Conservation (phyloP, 805 yeast species). For the Cyberlindnera samutprakarnensis region DNA sequence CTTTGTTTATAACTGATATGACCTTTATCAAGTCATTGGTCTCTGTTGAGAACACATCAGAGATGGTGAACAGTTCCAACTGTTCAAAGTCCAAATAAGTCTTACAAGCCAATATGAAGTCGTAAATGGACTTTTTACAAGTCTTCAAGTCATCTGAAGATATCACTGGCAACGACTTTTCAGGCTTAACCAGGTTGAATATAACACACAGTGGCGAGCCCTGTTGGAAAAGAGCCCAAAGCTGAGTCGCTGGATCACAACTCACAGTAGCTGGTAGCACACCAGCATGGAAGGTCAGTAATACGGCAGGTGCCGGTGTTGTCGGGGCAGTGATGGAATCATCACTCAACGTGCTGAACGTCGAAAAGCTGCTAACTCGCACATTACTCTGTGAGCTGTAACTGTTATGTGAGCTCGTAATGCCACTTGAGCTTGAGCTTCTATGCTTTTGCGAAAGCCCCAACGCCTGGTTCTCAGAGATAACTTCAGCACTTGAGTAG, state of each 20-base stretch:
- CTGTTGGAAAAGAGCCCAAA: constrained; percentile 83
- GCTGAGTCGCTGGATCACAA: constrained; percentile 88
- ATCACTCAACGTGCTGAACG: constrained; percentile 25
- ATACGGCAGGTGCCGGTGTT: constrained; percentile 18
- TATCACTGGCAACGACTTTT: constrained; percentile 51
- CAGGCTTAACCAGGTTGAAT: constrained; percentile 63
- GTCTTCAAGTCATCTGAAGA: constrained; percentile 75
- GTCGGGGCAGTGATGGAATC: constrained; percentile 22
- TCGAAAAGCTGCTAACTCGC: constrained; percentile 29
- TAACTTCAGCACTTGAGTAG: constrained; percentile 54
- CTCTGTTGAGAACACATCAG: constrained; percentile 79
- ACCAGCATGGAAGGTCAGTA: constrained; percentile 65
- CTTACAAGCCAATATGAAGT: constrained; percentile 82
- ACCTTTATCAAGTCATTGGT: constrained; percentile 74
- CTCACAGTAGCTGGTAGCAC: constrained; percentile 63
- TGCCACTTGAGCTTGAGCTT: constrained; percentile 11
- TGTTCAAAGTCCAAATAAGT: constrained; percentile 66
- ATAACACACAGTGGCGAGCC: constrained; percentile 88
- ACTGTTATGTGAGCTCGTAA: constrained; percentile 7
- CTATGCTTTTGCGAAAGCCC: constrained; percentile 30
- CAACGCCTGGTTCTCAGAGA: constrained; percentile 66
- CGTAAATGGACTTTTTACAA: constrained; percentile 85
- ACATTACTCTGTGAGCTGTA: constrained; percentile 11
- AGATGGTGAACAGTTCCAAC: constrained; percentile 80
- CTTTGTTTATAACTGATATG: constrained; percentile 59